Conservation (phyloP, 2,329 filamentous ascomycete genomes). For the Delphinella strobiligena region DNA sequence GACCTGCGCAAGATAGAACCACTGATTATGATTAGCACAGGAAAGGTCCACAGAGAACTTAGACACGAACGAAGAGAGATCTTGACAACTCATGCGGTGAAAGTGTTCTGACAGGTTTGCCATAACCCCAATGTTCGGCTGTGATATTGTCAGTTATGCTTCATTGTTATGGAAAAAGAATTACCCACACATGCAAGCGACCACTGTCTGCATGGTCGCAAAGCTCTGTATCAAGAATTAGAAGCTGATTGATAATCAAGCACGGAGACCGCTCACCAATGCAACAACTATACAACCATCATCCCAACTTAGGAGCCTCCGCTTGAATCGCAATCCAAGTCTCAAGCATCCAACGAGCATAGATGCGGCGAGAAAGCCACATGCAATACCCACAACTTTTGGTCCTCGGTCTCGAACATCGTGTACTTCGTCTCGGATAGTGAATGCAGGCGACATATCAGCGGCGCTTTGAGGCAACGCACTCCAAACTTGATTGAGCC, state of each 20-base stretch:
- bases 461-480: too few species aligned
- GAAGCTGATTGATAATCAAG: not conserved
- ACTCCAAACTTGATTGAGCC: too few species aligned
- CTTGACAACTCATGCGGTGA: constrained; percentile 1
- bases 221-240: constrained; percentile 2
- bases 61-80: constrained; percentile 2
- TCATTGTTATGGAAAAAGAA: not conserved
- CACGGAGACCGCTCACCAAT: not conserved
- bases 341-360: constrained; percentile 1
- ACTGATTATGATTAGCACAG: constrained; percentile 1
- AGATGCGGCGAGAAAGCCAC: not conserved
- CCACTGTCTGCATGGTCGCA: constrained; percentile 2
- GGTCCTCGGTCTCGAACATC: not conserved
- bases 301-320: constrained; percentile 3
- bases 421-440: not conserved
- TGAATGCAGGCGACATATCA: not conserved
- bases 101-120: not conserved
- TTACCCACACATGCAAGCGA: constrained; percentile 2
- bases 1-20: constrained; percentile 7
- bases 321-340: constrained; percentile 1
- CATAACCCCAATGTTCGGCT: constrained; percentile 4
- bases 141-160: not conserved
- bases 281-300: constrained; percentile 4
- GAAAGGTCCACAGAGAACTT: not conserved
- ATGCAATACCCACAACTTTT: constrained; percentile 1